Evolutionary conservation across 2,329 filamentous ascomycete species (phyloP), one percentile per base, ranked within the genome.

Genomic region (Kalaharituber pfeilii): DNA sequence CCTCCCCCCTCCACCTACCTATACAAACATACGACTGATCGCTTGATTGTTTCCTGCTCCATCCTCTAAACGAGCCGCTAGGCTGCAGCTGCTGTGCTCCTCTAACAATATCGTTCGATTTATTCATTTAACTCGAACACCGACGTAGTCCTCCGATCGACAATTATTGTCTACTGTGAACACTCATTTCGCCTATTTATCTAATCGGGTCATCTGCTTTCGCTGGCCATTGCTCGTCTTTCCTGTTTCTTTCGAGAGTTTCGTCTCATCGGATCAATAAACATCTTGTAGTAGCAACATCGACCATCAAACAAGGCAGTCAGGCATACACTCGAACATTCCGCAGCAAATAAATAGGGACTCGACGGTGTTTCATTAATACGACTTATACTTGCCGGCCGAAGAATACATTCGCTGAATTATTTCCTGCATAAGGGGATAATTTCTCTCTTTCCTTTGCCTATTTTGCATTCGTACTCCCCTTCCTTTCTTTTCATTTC

Each of bases 11-110:
- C n/a, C n/a, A n/a, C n/a, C n/a, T n/a, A n/a, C n/a, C n/a, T n/a
- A n/a, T n/a, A n/a, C n/a, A n/a, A n/a, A n/a, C n/a, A n/a, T n/a
- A n/a, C n/a, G n/a, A n/a, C n/a, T n/a, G n/a, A n/a, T n/a, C n/a
- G n/a, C n/a, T n/a, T n/a, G n/a, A n/a, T n/a, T n/a, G n/a, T n/a
- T n/a, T n/a, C n/a, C n/a, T n/a, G n/a, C n/a, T n/a, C n/a, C 29
- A n/a, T 33, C 8, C 29, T n/a, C 29, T 33, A 8, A n/a, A 33
- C 8, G 29, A n/a, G 8, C 29, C 29, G 22, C 50, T 49, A n/a
- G 55, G 53, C 15, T 56, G 54, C 9, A 54, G 53, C 15, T 55
- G 51, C 20, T 56, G 52, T 5, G 44, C 50, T 6, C 52, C 53
- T 22, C 29, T 53, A 13, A 9, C 49, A 36, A 30, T 22, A n/a